A percentile compares a stretch with the other conserved stretches of the same genome.
Conservation (phyloP, 148 eudicot genomes). For the Cornus controversa region DNA sequence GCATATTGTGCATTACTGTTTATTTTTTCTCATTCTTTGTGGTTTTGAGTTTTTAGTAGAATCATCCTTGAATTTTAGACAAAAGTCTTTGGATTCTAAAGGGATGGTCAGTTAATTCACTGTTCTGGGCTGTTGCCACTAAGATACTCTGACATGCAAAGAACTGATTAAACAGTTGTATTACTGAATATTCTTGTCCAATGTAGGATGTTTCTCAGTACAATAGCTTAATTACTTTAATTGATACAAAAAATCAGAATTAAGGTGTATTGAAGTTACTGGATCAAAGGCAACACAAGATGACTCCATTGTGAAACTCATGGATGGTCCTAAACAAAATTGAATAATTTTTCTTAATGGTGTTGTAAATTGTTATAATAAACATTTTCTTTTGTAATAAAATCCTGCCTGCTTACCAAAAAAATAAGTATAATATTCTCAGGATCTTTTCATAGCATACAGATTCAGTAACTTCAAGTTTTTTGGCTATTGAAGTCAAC, state of each 20-base stretch:
- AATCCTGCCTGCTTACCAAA: too few relatives aligned
- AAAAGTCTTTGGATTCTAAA: slow-evolving; percentile 5
- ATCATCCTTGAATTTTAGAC: slow-evolving; percentile 27
- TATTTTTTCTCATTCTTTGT: slow-evolving; percentile 18
- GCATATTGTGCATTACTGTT: not conserved
- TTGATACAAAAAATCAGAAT: not conserved
- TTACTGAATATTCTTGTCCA: not conserved
- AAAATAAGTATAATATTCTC: too few relatives aligned
- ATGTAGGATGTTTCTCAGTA: not conserved
- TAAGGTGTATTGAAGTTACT: not conserved
- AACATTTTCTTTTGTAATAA: not conserved
- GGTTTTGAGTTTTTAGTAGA: slow-evolving; percentile 22
- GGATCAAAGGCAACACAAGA: not conserved
- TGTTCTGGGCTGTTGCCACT: slow-evolving; percentile 9
- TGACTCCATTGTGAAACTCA: not conserved
- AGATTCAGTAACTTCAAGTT: not conserved
- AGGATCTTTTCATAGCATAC: too few relatives aligned
- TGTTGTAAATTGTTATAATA: not conserved
- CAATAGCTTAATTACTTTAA: not conserved
- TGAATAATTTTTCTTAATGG: not conserved
- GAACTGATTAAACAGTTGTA: not conserved
- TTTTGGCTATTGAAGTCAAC: not conserved
- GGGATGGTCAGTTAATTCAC: slow-evolving; percentile 2
- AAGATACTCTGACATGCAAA: not conserved
- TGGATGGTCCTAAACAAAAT: not conserved